phyloP scores from a whole-genome alignment of 1,139 yeast species.

The Scheffersomyces lignicola region DNA sequence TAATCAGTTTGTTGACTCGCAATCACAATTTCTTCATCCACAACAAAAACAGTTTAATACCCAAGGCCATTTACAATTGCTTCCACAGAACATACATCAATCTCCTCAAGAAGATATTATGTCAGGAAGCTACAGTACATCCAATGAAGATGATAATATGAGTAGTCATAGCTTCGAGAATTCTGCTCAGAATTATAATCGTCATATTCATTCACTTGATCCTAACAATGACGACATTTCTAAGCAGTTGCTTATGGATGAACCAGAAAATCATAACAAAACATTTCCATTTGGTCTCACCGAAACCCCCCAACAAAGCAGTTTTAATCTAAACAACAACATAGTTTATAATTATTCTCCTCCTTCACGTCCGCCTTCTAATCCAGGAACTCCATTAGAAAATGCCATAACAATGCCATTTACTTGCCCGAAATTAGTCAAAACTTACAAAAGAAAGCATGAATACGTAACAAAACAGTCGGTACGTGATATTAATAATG shows the following conservation, averaged over 20 bases:
- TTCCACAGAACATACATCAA: background rate
- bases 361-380: constrained; percentile 1
- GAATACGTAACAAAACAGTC: background rate
- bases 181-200: constrained; percentile 3
- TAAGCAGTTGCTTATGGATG: background rate
- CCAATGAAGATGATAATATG: constrained; percentile 4
- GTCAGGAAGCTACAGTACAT: constrained; percentile 2
- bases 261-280: constrained; percentile 1
- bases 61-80: background rate
- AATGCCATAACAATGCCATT: constrained; percentile 2
- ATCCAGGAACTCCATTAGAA: constrained; percentile 3
- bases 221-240: background rate
- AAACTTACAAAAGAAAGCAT: constrained; percentile 1
- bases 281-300: background rate
- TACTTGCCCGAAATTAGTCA: constrained; percentile 2
- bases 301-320: background rate
- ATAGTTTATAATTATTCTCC: constrained; percentile 2
- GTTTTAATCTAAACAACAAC: constrained; percentile 1
- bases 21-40: background rate
- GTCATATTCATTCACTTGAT: constrained; percentile 6
- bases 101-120: constrained; percentile 3
- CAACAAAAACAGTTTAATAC: background rate
- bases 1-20: too few relatives aligned
- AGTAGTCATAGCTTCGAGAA: constrained; percentile 4
- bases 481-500: background rate